Base-by-base conservation (phyloP, 2,329 filamentous ascomycete species). In the Botryotinia narcissicola region DNA sequence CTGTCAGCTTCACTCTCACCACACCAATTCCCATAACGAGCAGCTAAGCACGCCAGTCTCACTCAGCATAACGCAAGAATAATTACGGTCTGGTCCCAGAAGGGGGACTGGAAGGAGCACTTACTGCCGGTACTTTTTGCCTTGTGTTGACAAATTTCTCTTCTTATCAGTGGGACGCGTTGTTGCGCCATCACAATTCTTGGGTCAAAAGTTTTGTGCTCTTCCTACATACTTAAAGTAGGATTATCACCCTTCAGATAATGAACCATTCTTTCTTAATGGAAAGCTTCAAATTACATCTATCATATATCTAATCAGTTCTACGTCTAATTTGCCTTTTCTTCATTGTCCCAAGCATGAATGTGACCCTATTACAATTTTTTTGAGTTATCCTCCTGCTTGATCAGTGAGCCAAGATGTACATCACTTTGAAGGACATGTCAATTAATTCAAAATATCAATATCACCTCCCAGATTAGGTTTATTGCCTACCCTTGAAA, bases 1-100 rank as follows among this genome's bases (percentile, higher is more conserved):
- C 86, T 0, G 83, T 86, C 20, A 84, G 82, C 1, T 84, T 87
- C 74, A 83, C 81, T 32, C 70, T 78, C 5, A 73, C 64, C 37
- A 75, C 69, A 18, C 73, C 75, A 42, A 63, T 78, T 67, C 10
- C 48, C 18, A 12, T 68, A 20, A 16, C 12, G 66, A 57, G 66
- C 40, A 57, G n/a, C n/a, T 68, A 48, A 67, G 64, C 48, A 29
- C 46, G 46, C 32, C 46, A 57, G 54, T 44, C n/a, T 42, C 48
- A 32, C 35, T 32, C n/a, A 57, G n/a, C n/a, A 69, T 25, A 57
- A 63, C 18, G 35, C 66, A 69, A 69, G 18, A 25, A 44, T 32
- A 29, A 14, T 14, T 25, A 42, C 32, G 48, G 35, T 42, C n/a
- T 59, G 29, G 22, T 70, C 54, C 29, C 44, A 71, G 25, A 42